Base-by-base conservation (phyloP, 352 stramenopile genomes). In the Phytopythium boreale region DNA sequence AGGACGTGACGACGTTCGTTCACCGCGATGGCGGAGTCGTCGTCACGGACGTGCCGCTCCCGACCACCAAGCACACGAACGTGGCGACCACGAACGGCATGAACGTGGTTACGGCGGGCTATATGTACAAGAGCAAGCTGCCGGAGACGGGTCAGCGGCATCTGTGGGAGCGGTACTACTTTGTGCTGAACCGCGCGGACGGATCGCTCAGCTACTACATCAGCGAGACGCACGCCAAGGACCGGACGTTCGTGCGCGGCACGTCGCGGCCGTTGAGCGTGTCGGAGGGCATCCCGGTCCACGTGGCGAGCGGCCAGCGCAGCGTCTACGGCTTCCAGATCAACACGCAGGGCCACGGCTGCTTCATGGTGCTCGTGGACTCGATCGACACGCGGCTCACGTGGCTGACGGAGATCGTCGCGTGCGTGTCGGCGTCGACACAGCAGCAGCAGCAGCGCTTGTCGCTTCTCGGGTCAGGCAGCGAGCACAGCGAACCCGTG, bases 81-180 rank as follows among this genome's bases (percentile, higher is more conserved):
- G 56, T 39, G 26, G 15, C 56, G 41, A 20, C 11, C 22, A 37
- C 36, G n/a, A 74, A 61, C 43, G 64, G 64, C 8, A 74, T 79
- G 65, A 92, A 93, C 56, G 80, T 90, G 20, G 60, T 93, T 43
- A 93, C 84, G 26, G 76, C 76, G n/a, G 87, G 87, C 7, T 95
- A 95, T 76, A 92, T 95, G 84, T 95, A 93, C 74, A 92, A 93
- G 66, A 95, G 80, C 78, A 91, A 90, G 66, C 79, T 93, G 26
- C 84, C 87, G 0, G 85, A 93, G 67, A 91, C 84, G 2, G 87
- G 87, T 15, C 83, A 95, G 70, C 71, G 80, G 19, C 86, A 93
- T 43, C 47, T 92, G 36, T 95, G 87, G 87, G 87, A 95, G 69
- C 84, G 87, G 19, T 93, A 89, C 56, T 95, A 90, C 64, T 95